Base-by-base conservation (phyloP, 345 rosid genomes). In the Camelina neglecta region DNA sequence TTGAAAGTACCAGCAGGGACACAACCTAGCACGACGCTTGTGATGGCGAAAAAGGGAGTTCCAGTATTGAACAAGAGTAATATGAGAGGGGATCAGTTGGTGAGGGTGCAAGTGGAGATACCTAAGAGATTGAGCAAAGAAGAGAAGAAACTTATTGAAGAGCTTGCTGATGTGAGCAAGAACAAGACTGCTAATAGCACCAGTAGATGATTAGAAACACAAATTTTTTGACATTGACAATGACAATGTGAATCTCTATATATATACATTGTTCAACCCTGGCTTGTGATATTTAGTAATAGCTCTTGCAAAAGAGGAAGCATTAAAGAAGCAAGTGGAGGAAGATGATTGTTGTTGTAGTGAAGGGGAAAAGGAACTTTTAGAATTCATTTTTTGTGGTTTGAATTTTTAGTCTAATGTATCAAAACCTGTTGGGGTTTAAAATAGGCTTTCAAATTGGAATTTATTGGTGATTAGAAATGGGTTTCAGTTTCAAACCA, bases 21-120 rank as follows among this genome's bases (percentile, higher is more conserved):
- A 2, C 98, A 96, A 58, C 98, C 97, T 0, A 89, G 87, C 73
- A 91, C 95, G 11, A 96, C 97, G 0, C 88, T 96, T 18, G 92
- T 93, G 69, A 93, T 96, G 99, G 91, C 93, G 21, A 96, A 88
- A 84, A 96, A 88, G 76, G 99, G 99, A 13, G 97, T 96, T 62
- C 99, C 99, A 0, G 84, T 90, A 41, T 77, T 93, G 60, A 96
- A 90, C 72, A 95, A 87, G 82, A 91, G 86, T 79, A 93, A 86
- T 72, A 85, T 84, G 90, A 89, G 97, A 73, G 98, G 97, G 0
- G 98, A 93, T 75, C 99, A 93, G 84, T 73, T 93, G 86, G 99
- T 96, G 58, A 93, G 98, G 3, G 98, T 96, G 44, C 99, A 96
- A 71, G 96, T 96, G 0, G 99, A 96, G 81, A 96, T 96, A 76